Evolutionary conservation across 257 asterid species (phyloP), one percentile per base, ranked within the genome.

Genomic region (Thymus mandschuricus): DNA sequence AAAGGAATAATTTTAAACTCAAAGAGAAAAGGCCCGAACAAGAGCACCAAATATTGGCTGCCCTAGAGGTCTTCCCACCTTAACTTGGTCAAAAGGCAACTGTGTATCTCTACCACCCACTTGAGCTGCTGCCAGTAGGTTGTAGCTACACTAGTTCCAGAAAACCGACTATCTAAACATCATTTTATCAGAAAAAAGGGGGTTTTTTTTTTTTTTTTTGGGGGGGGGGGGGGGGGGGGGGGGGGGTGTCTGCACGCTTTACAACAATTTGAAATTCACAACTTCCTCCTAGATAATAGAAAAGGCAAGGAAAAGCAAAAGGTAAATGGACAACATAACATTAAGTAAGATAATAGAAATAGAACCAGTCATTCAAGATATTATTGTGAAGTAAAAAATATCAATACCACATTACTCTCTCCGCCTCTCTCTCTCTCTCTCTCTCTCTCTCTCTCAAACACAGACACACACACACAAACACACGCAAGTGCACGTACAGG

Each of bases 91-190:
- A 61, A 56, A 34, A 48, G 71, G 49, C 15, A 69, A 34, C 5
- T 62, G 7, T 45, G 33, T 38, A 60, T 48, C 38, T 21, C 21
- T 21, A 21, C 21, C 71, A 52, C 31, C 33, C 40, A 41, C 65
- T 38, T 21, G 56, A 72, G 60, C 58, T 57, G 52, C 54, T 59
- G 43, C 21, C 21, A 21, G 21, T 21, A 21, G 21, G 21, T 21
- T 21, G 69, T n/a, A 52, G 46, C 50, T 43, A 54, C 71, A 29
- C 58, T 59, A 30, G 27, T 75, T 41, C 55, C 52, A 54, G 61
- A 33, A 60, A 69, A 55, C 67, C 15, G 41, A 40, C 29, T 51
- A 69, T 41, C 67, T 30, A 52, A 69, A 68, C 45, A 54, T 66
- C 69, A 54, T 10, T 59, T 43, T 41, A 33, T 3, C 50, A 3